Percentiles rank a stretch among this genome's conserved stretches.
Evolutionary conservation across 1,284 basidiomycete genomes (phyloP).

Genomic region (Fomitopsis pinicola): DNA sequence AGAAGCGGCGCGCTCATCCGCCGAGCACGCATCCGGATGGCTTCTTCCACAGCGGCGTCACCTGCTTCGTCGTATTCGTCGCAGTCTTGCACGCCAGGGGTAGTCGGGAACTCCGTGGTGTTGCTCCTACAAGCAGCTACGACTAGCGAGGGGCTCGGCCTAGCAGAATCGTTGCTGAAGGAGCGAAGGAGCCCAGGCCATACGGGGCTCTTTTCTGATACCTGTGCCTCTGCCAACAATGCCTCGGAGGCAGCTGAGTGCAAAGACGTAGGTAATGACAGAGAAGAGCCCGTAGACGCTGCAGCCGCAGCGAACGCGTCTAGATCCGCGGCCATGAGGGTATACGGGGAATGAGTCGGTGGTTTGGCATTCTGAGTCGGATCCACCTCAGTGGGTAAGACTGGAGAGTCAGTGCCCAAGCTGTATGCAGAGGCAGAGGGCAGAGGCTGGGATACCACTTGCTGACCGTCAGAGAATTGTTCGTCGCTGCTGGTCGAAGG

Average conservation of each 20-base stretch:
- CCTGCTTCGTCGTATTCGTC: background rate
- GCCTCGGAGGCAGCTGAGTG: conserved; percentile 9
- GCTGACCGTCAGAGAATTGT: conserved; percentile 14
- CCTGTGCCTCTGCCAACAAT: background rate
- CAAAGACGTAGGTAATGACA: conserved; percentile 23
- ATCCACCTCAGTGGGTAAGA: conserved; percentile 19
- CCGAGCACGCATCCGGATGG: conserved; percentile 1
- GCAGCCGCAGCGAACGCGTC: conserved; percentile 24
- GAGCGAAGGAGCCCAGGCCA: background rate
- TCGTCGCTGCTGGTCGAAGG: conserved; percentile 7
- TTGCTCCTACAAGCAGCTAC: background rate
- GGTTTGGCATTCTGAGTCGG: background rate
- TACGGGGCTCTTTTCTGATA: background rate
- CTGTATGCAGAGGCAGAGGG: conserved; percentile 8
- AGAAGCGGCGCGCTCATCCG: conserved; percentile 1
- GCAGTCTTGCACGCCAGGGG: background rate
- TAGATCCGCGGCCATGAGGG: conserved; percentile 21
- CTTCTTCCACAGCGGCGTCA: background rate
- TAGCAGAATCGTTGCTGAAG: conserved; percentile 4
- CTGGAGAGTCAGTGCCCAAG: conserved; percentile 20
- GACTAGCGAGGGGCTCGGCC: conserved; percentile 2
- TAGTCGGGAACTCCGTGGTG: background rate
- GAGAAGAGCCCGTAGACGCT: conserved; percentile 10
- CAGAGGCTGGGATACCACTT: conserved; percentile 1
- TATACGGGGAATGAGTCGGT: background rate